Evolutionary conservation across 306 rosid genomes (phyloP).

Genomic region (Mucuna pruriens): DNA sequence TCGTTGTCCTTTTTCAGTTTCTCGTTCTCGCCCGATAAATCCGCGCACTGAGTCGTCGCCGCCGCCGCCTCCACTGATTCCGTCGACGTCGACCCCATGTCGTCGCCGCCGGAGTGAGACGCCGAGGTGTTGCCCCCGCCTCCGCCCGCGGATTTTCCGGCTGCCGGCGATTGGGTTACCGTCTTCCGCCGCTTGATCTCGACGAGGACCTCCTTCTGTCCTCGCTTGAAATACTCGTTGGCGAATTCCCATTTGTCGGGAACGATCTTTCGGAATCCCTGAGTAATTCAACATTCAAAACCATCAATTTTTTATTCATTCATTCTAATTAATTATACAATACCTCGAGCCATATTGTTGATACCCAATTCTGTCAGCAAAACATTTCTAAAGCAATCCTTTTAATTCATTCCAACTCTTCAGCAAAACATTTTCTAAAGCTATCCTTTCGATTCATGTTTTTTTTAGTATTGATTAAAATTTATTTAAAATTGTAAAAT

Average conservation of each 20-base stretch:
- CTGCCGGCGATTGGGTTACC: background rate
- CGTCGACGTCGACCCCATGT: constrained; percentile 75
- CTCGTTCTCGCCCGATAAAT: constrained; percentile 66
- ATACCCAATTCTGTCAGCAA: background rate
- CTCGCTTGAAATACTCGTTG: constrained; percentile 76
- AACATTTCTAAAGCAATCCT: too few relatives aligned
- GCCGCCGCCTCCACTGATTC: constrained; percentile 67
- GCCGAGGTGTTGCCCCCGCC: constrained; percentile 42
- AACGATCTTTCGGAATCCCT: constrained; percentile 88
- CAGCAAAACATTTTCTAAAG: too few relatives aligned
- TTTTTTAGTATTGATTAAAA: too few relatives aligned
- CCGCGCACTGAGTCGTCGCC: constrained; percentile 36
- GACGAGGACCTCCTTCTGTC: constrained; percentile 59
- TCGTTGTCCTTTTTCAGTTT: constrained; percentile 72
- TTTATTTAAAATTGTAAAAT: too few relatives aligned
- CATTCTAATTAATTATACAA: background rate
- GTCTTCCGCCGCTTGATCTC: constrained; percentile 77
- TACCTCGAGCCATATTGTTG: background rate
- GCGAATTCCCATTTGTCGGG: constrained; percentile 97
- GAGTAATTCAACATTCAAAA: background rate
- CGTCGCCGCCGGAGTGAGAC: constrained; percentile 70
- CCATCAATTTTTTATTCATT: too few relatives aligned
- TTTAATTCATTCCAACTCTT: too few relatives aligned
- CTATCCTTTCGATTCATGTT: too few relatives aligned
- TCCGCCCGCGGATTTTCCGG: constrained; percentile 45